These are phyloP conservation scores for Pugionium dolabratum DNA, from an alignment of 345 rosid genomes.

Conservation along the genomic window DNA sequence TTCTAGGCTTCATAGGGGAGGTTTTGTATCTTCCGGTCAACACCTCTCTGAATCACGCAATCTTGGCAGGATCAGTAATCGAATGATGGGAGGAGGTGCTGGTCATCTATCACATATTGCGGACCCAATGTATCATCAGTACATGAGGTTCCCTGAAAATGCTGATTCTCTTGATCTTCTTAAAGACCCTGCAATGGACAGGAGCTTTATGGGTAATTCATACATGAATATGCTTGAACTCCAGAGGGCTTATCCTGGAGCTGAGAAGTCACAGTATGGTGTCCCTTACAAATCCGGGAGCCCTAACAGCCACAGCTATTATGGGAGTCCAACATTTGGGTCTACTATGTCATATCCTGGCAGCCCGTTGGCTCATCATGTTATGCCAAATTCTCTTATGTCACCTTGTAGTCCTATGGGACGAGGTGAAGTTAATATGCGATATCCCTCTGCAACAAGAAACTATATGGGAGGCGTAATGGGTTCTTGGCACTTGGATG, in stretches of 20 bases:
- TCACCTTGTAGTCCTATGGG: slow-evolving; percentile 61
- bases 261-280: slow-evolving; percentile 60
- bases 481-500: no score
- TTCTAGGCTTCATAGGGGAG: slow-evolving; percentile 59
- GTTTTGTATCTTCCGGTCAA: slow-evolving; percentile 50
- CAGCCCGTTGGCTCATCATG: slow-evolving; percentile 58
- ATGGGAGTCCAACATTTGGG: slow-evolving; percentile 57
- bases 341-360: slow-evolving; percentile 64
- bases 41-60: slow-evolving; percentile 44
- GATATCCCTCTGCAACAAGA: slow-evolving; percentile 44
- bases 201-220: slow-evolving; percentile 43
- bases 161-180: slow-evolving; percentile 42
- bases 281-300: neutral
- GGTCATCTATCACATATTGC: slow-evolving; percentile 55
- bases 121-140: slow-evolving; percentile 68
- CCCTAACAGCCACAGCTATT: slow-evolving; percentile 57
- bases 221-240: slow-evolving; percentile 22
- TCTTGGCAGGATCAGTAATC: slow-evolving; percentile 45
- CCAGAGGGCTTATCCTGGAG: slow-evolving; percentile 63
- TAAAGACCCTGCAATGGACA: slow-evolving; percentile 51
- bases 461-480: no score
- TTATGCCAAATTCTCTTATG: slow-evolving; percentile 54
- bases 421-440: slow-evolving; percentile 54
- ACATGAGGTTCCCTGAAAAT: slow-evolving; percentile 31
- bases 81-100: slow-evolving; percentile 49